Evolutionary conservation across 2,329 filamentous ascomycete species (phyloP).

Genomic region (Beauveria varroae): DNA sequence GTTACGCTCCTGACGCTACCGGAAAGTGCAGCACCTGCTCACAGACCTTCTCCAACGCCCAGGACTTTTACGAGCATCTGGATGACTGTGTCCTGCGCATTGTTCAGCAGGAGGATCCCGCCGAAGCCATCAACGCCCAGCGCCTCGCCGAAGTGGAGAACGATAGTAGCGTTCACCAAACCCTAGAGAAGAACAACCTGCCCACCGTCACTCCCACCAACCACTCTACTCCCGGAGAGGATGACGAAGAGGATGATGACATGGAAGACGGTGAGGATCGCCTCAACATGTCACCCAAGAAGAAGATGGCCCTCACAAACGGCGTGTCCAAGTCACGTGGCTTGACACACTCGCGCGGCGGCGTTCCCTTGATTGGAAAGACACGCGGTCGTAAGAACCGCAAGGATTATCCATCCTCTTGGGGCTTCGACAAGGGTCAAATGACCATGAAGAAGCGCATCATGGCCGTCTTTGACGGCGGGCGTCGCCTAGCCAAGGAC

Average conservation of each 20-base stretch:
- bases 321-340: slow-evolving; percentile 62
- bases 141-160: slow-evolving; percentile 59
- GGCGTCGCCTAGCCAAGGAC: slow-evolving; percentile 85
- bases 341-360: slow-evolving; percentile 71
- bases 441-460: slow-evolving; percentile 99
- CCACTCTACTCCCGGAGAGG: slow-evolving; percentile 29
- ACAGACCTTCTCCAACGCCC: slow-evolving; percentile 81
- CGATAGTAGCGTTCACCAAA: slow-evolving; percentile 54
- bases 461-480: slow-evolving; percentile 84
- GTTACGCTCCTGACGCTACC: slow-evolving; percentile 69
- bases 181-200: slow-evolving; percentile 56
- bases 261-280: slow-evolving; percentile 47
- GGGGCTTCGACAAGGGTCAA: slow-evolving; percentile 85
- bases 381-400: slow-evolving; percentile 76
- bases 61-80: slow-evolving; percentile 98
- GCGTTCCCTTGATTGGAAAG: slow-evolving; percentile 51
- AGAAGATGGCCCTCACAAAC: slow-evolving; percentile 47
- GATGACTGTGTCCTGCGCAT: slow-evolving; percentile 68
- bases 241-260: slow-evolving; percentile 46
- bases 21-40: slow-evolving; percentile 96
- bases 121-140: slow-evolving; percentile 60
- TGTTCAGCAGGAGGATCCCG: slow-evolving; percentile 63
- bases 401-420: slow-evolving; percentile 86
- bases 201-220: slow-evolving; percentile 35
- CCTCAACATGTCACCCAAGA: slow-evolving; percentile 40